A percentile compares a stretch with the other conserved stretches of the same genome.
These are phyloP conservation scores for Aspergillus intermedius DNA, from an alignment of 2,329 filamentous ascomycete genomes.

Conservation along the genomic window DNA sequence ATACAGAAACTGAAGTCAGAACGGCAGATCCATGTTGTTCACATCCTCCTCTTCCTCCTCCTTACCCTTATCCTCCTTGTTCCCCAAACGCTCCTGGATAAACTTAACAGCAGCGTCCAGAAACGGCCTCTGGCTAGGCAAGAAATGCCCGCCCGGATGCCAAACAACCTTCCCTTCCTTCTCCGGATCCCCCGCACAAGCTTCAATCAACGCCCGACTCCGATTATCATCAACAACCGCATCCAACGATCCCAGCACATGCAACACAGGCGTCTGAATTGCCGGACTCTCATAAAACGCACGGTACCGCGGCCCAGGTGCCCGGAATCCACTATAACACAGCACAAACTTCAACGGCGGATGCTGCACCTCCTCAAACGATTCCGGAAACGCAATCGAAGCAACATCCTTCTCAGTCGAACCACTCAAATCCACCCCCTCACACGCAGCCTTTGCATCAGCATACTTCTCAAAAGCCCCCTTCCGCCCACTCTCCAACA, in stretches of 20 bases:
- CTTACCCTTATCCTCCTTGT: conserved; percentile 23
- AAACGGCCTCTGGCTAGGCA: conserved; percentile 78
- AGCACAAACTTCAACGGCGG: conserved; percentile 63
- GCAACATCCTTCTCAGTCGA: conserved; percentile 6
- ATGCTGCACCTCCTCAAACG: conserved; percentile 41
- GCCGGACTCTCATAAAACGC: conserved; percentile 65
- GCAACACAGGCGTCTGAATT: conserved; percentile 70
- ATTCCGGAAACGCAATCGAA: conserved; percentile 46
- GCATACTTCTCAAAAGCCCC: conserved; percentile 45
- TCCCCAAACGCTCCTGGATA: conserved; percentile 50
- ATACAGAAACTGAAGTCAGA: conserved; percentile 26
- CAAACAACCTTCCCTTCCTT: conserved; percentile 51
- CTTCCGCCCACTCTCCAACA: conserved; percentile 54
- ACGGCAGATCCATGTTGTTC: conserved; percentile 64
- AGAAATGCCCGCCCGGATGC: conserved; percentile 85
- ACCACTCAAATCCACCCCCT: conserved; percentile 7
- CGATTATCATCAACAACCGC: conserved; percentile 77
- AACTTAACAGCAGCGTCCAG: conserved; percentile 69
- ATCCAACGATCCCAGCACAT: conserved; percentile 77
- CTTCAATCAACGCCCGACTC: conserved; percentile 60
- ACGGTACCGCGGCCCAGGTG: conserved; percentile 54
- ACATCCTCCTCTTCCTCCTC: conserved; percentile 52
- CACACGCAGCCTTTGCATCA: conserved; percentile 12
- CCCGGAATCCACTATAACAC: conserved; percentile 70
- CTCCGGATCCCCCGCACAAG: conserved; percentile 52